Evolutionary conservation across 768 basidiomycete species (phyloP).

Genomic region (Psilocybe subaeruginosa): DNA sequence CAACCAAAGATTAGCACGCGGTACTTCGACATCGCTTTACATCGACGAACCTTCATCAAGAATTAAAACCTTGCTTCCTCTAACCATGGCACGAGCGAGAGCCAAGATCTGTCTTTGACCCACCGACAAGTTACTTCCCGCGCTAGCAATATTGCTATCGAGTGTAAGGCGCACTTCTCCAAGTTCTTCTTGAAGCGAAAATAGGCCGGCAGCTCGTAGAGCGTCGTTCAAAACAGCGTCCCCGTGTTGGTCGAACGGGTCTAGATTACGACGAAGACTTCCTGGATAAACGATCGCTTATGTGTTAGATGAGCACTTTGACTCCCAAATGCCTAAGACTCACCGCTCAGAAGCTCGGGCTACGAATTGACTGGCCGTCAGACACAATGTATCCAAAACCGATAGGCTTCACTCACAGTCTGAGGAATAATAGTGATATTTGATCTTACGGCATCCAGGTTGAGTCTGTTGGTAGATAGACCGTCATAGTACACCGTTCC

Average conservation of each 20-base stretch:
- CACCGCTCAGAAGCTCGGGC: constrained; percentile 59
- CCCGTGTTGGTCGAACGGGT: constrained; percentile 63
- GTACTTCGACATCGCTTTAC: no score
- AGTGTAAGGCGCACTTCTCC: constrained; percentile 50
- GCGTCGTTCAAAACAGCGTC: constrained; percentile 46
- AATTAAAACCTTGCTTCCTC: constrained; percentile 61
- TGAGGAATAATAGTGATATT: constrained; percentile 66
- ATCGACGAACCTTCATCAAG: constrained; percentile 56
- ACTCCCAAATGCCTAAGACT: background rate
- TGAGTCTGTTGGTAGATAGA: constrained; percentile 46
- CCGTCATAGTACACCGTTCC: constrained; percentile 63
- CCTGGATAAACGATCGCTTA: constrained; percentile 1
- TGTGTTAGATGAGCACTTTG: no score
- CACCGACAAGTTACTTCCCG: constrained; percentile 73
- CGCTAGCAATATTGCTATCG: constrained; percentile 47
- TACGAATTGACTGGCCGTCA: constrained; percentile 14
- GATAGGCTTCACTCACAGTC: constrained; percentile 29
- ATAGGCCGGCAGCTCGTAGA: constrained; percentile 42
- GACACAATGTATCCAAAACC: background rate
- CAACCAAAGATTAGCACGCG: no score
- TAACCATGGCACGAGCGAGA: constrained; percentile 62
- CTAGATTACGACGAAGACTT: constrained; percentile 64
- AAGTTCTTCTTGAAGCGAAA: constrained; percentile 42
- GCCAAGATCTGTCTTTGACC: constrained; percentile 76
- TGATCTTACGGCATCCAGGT: constrained; percentile 56